Base-by-base conservation (phyloP, 257 asterid genomes). In the Solanum dulcamara region DNA sequence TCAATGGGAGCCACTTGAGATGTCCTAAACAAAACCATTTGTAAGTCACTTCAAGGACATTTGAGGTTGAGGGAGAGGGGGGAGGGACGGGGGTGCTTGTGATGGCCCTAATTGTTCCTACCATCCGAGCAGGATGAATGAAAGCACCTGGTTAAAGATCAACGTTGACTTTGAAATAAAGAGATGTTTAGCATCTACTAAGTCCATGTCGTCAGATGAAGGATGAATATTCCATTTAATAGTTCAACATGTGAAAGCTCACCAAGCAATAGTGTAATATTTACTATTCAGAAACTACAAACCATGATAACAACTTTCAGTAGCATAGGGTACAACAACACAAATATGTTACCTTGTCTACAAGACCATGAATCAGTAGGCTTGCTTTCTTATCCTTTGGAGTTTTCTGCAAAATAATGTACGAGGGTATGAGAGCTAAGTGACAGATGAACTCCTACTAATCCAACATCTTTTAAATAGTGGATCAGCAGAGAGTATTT, bases 351-450 rank as follows among this genome's bases (percentile, higher is more conserved):
- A 94, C 99, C 99, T 94, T 93, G 89, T 94, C 98, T 38, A 92
- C 99, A 84, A 89, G 93, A 32, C 97, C 99, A 83, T 93, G 99
- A 86, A 96, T 93, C 90, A 96, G 96, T 92, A 96, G 80, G 86
- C 88, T 92, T 60, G 99, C 98, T 89, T 94, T 94, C 95, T 94
- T 94, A 93, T 96, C 99, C 92, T 96, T 94, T n/a, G 99, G 99
- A 59, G 99, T 96, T 92, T 93, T 91, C 99, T 96, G 94, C 38
- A 89, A 84, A 83, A 84, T 81, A 46, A 85, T 32, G 53, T 50
- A 17, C n/a, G 28, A 51, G 42, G 60, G 57, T 44, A 74, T 42
- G 40, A 84, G 82, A 84, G 24, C n/a, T 30, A 57, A 5, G 55
- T n/a, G 24, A 35, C 28, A 82, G 37, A 60, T 57, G 77, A 82